Evolutionary conservation across 2,329 filamentous ascomycete genomes (phyloP).

Genomic region (Fusarium austroafricanum): DNA sequence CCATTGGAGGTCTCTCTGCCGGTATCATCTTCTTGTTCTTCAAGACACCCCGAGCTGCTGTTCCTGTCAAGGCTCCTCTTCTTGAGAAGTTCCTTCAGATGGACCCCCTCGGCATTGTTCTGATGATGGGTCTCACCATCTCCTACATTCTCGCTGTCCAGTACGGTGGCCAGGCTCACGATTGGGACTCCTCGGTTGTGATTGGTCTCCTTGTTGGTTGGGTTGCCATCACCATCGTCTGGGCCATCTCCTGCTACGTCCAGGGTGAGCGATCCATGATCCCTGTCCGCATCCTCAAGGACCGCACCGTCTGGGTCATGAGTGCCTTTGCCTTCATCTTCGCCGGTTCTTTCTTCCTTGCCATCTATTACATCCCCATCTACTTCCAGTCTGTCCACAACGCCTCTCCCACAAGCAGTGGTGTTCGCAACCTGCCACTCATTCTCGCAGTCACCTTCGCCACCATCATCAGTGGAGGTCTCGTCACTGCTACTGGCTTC

Average conservation of each 20-base stretch:
- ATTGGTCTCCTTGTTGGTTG: conserved; percentile 59
- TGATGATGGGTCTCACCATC: conserved; percentile 59
- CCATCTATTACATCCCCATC: conserved; percentile 61
- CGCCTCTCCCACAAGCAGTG: conserved; percentile 53
- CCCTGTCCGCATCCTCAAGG: conserved; percentile 52
- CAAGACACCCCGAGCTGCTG: conserved; percentile 54
- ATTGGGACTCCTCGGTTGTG: conserved; percentile 56
- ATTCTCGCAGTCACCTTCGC: conserved; percentile 58
- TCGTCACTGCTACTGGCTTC: conserved; percentile 55
- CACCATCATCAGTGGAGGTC: conserved; percentile 54
- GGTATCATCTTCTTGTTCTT: conserved; percentile 57
- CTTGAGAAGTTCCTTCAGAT: conserved; percentile 61
- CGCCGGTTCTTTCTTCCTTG: conserved; percentile 57
- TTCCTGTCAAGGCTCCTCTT: conserved; percentile 52
- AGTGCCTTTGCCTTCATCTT: conserved; percentile 57
- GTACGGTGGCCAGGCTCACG: conserved; percentile 58
- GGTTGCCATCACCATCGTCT: conserved; percentile 50
- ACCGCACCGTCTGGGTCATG: conserved; percentile 54
- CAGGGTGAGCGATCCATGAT: conserved; percentile 61
- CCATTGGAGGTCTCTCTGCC: conserved; percentile 51
- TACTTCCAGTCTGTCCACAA: conserved; percentile 59
- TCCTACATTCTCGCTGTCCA: conserved; percentile 60
- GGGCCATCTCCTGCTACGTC: conserved; percentile 53
- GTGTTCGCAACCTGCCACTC: conserved; percentile 59
- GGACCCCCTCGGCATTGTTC: conserved; percentile 58